These are phyloP conservation scores for Apiotrichum siamense DNA, from an alignment of 1,284 basidiomycete species.

Conservation along the genomic window DNA sequence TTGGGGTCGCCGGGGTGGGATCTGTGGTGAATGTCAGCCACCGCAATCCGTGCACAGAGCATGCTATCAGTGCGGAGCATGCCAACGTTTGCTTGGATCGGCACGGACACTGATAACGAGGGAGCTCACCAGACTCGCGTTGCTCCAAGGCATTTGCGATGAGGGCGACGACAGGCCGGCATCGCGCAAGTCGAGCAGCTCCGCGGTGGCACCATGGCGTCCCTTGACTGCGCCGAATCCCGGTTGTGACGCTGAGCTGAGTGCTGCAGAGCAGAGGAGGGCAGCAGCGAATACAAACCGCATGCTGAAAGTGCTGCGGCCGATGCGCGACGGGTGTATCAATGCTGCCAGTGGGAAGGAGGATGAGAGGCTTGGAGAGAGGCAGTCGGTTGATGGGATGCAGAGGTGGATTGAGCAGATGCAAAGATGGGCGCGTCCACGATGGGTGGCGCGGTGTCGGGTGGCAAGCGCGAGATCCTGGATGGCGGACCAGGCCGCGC, in stretches of 20 bases:
- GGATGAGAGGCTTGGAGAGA: background rate
- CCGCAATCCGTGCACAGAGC: too few relatives aligned
- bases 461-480: too few relatives aligned
- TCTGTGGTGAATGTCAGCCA: constrained; percentile 1
- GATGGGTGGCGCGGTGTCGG: too few relatives aligned
- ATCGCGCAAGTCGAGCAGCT: constrained; percentile 18
- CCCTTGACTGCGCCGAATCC: background rate
- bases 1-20: constrained; percentile 23
- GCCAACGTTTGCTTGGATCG: too few relatives aligned
- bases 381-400: too few relatives aligned
- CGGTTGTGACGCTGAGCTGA: background rate
- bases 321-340: too few relatives aligned
- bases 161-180: constrained; percentile 1
- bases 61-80: too few relatives aligned
- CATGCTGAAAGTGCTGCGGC: background rate
- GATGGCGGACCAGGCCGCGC: too few relatives aligned
- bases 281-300: background rate
- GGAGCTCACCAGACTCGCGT: constrained; percentile 7
- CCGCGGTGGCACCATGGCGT: constrained; percentile 4
- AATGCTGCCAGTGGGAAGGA: background rate
- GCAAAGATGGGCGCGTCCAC: too few relatives aligned
- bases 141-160: background rate
- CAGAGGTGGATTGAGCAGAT: too few relatives aligned
- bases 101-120: too few relatives aligned
- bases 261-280: background rate